phyloP scores from a whole-genome alignment of 1,284 basidiomycete species.

The Tilletiopsis washingtonensis region DNA sequence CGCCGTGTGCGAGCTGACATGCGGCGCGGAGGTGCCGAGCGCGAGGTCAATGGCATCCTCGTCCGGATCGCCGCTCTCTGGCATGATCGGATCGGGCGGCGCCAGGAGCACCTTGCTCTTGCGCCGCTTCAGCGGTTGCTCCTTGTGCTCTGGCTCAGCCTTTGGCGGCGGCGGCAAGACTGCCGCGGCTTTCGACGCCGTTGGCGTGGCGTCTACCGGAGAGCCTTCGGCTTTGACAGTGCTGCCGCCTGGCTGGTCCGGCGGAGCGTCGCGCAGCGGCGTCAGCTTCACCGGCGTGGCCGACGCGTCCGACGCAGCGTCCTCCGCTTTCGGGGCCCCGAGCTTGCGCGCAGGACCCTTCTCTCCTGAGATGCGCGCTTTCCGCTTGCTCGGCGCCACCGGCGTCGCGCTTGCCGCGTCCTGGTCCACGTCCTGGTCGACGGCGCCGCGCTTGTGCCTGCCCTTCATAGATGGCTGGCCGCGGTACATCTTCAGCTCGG shows the following conservation, averaged over 20 bases:
- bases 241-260: not conserved
- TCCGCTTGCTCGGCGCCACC: constrained; percentile 7
- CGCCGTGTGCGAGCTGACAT: too few species aligned
- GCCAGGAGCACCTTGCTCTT: constrained; percentile 11
- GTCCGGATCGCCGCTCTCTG: constrained; percentile 1
- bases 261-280: constrained; percentile 11
- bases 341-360: too few species aligned
- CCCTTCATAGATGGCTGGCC: constrained; percentile 1
- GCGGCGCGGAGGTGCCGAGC: not conserved
- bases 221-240: too few species aligned
- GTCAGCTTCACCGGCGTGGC: constrained; percentile 17
- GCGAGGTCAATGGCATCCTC: constrained; percentile 9
- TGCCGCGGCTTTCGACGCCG: constrained; percentile 4
- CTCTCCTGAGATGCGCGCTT: too few species aligned
- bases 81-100: not conserved
- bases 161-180: too few species aligned
- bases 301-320: not conserved
- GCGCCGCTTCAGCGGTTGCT: constrained; percentile 18
- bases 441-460: not conserved
- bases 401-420: not conserved
- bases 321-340: too few species aligned
- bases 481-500: not conserved
- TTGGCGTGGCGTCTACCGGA: not conserved
- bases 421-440: not conserved
- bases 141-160: too few species aligned